phyloP scores from a whole-genome alignment of 2,329 filamentous ascomycete genomes.

The Neospermospora avenae region DNA sequence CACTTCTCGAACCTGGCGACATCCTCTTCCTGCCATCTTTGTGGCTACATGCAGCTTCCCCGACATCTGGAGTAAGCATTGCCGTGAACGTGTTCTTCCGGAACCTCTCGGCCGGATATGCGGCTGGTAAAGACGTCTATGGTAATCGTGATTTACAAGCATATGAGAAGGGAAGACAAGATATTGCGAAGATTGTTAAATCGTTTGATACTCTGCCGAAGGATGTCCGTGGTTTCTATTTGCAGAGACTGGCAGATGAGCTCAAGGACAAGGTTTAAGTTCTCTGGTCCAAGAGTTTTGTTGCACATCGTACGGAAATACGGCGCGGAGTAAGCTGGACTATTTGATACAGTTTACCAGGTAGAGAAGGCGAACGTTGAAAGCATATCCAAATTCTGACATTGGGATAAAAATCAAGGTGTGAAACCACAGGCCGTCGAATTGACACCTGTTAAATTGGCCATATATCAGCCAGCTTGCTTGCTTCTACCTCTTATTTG shows the following conservation, averaged over 20 bases:
- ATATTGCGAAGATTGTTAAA: constrained; percentile 63
- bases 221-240: constrained; percentile 71
- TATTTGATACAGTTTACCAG: background rate
- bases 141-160: constrained; percentile 81
- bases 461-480: background rate
- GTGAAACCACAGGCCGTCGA: background rate
- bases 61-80: constrained; percentile 58
- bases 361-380: background rate
- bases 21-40: constrained; percentile 77
- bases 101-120: constrained; percentile 64
- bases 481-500: background rate
- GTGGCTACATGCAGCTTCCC: constrained; percentile 76
- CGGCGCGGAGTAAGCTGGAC: background rate
- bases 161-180: constrained; percentile 76
- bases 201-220: constrained; percentile 62
- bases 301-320: constrained; percentile 19
- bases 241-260: constrained; percentile 69
- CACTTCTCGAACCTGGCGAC: constrained; percentile 65
- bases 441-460: background rate
- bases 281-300: background rate
- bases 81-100: constrained; percentile 91
- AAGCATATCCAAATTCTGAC: background rate
- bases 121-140: constrained; percentile 77
- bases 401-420: background rate
- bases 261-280: constrained; percentile 39